Evolutionary conservation across 2,329 filamentous ascomycete genomes (phyloP), one percentile per base, ranked within the genome.

Genomic region (Hypoxylon sp.): DNA sequence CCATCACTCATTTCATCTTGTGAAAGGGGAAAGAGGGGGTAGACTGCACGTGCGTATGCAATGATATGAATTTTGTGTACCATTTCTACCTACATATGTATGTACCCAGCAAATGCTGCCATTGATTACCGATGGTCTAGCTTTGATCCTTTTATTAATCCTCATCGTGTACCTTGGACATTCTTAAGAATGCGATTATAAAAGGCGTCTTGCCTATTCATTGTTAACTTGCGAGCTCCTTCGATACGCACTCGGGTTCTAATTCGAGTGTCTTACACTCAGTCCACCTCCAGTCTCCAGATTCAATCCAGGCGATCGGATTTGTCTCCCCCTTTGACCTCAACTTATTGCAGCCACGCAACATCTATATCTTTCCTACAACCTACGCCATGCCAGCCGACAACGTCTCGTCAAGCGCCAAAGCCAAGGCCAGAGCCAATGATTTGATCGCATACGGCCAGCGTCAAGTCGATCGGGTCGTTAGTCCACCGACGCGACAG

Each of bases 401-500:
- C 65, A 65, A 74, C 58, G 70, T 72, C 43, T 65, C 72, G 23
- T 25, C 75, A 52, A 71, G 74, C 66, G 64, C 73, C 11, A 74
- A 76, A 57, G 74, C 82, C 11, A 76, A 74, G 17, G 74, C 82
- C 11, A 76, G 73, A 21, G 80, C 80, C 49, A 74, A 76, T 17
- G 77, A 77, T 55, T 70, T 82, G 25, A 73, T 81, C 67, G 75
- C 78, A 61, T 83, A 81, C 72, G 77, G 80, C 55, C 82, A 82
- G 65, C 80, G 79, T 63, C 82, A 82, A 60, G 72, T 86, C 58
- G 80, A 87, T 74, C 81, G 82, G 69, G 74, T 85, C 72, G 82
- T 93, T 46, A 86, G 88, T 48, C 89, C 90, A 0, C 81, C 87
- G 36, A 86, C 86, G 65, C 86, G 91, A 53, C 84, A 88, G 68